These are phyloP conservation scores for Taiozyma sp. DNA, from an alignment of 1,139 yeast species.

Conservation along the genomic window DNA sequence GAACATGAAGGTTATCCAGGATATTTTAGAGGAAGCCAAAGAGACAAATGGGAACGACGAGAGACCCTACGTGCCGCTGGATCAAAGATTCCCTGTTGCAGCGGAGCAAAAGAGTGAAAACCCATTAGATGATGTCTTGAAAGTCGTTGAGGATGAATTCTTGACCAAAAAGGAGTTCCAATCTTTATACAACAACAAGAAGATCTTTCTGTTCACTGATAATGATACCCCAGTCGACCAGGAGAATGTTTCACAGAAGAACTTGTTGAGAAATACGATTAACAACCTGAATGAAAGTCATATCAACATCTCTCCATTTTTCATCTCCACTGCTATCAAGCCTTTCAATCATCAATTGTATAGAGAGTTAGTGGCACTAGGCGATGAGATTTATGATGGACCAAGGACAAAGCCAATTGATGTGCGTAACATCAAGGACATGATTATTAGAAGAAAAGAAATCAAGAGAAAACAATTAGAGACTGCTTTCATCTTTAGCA, in stretches of 20 bases:
- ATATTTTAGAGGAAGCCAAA: slow-evolving; percentile 29
- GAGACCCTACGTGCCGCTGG: slow-evolving; percentile 18
- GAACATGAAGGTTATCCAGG: slow-evolving; percentile 35
- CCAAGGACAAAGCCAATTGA: slow-evolving; percentile 39
- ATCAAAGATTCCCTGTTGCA: slow-evolving; percentile 16
- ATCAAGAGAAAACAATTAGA: slow-evolving; percentile 58
- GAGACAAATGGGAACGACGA: slow-evolving; percentile 4
- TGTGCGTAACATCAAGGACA: slow-evolving; percentile 39
- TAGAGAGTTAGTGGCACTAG: slow-evolving; percentile 43
- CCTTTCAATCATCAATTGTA: slow-evolving; percentile 49
- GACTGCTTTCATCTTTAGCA: slow-evolving; percentile 48
- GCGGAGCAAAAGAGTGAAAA: slow-evolving; percentile 21
- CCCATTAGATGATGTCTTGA: slow-evolving; percentile 28
- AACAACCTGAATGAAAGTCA: slow-evolving; percentile 50
- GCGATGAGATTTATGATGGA: slow-evolving; percentile 26
- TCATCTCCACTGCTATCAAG: slow-evolving; percentile 36
- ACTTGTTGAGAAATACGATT: slow-evolving; percentile 50
- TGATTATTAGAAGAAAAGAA: slow-evolving; percentile 52
- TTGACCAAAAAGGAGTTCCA: slow-evolving; percentile 25
- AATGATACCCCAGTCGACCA: slow-evolving; percentile 46
- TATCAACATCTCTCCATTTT: slow-evolving; percentile 59
- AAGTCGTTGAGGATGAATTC: slow-evolving; percentile 33
- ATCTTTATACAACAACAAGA: slow-evolving; percentile 33
- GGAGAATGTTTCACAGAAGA: slow-evolving; percentile 28
- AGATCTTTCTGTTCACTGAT: slow-evolving; percentile 54